phyloP scores from a whole-genome alignment of 305 asterid species.

The Fraxinus dipetala region DNA sequence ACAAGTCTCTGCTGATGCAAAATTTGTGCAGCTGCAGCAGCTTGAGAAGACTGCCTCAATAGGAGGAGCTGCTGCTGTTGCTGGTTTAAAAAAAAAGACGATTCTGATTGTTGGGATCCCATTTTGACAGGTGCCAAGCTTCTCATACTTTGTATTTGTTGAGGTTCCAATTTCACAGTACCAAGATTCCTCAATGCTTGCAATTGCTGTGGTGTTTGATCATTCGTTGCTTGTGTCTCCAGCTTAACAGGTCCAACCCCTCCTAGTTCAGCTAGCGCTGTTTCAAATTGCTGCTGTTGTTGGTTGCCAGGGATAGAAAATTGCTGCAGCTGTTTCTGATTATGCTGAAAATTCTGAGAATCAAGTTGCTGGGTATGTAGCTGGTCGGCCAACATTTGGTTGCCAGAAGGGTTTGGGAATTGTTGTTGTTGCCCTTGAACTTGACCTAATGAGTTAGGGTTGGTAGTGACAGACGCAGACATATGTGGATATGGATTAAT shows the following conservation, averaged over 20 bases:
- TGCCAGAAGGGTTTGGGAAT: conserved; percentile 47
- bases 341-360: conserved; percentile 52
- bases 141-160: conserved; percentile 65
- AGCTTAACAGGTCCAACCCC: conserved; percentile 57
- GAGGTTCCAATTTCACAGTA: conserved; percentile 71
- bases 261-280: conserved; percentile 58
- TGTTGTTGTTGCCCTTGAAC: conserved; percentile 68
- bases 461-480: conserved; percentile 47
- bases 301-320: conserved; percentile 49
- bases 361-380: conserved; percentile 64
- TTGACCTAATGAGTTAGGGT: conserved; percentile 50
- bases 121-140: conserved; percentile 58
- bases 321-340: conserved; percentile 62
- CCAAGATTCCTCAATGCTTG: conserved; percentile 55
- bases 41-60: conserved; percentile 71
- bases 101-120: conserved; percentile 69
- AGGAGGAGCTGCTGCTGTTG: conserved; percentile 63
- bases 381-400: conserved; percentile 59
- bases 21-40: conserved; percentile 73
- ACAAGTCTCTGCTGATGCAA: conserved; percentile 77
- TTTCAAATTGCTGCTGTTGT: conserved; percentile 57
- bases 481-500: conserved; percentile 55
- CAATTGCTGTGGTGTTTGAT: conserved; percentile 60
- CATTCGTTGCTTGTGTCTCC: conserved; percentile 63
- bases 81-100: conserved; percentile 63